Percentiles rank a stretch among this genome's conserved stretches.
These are phyloP conservation scores for Linanthus parryae DNA, from an alignment of 148 eudicot genomes.

Conservation along the genomic window DNA sequence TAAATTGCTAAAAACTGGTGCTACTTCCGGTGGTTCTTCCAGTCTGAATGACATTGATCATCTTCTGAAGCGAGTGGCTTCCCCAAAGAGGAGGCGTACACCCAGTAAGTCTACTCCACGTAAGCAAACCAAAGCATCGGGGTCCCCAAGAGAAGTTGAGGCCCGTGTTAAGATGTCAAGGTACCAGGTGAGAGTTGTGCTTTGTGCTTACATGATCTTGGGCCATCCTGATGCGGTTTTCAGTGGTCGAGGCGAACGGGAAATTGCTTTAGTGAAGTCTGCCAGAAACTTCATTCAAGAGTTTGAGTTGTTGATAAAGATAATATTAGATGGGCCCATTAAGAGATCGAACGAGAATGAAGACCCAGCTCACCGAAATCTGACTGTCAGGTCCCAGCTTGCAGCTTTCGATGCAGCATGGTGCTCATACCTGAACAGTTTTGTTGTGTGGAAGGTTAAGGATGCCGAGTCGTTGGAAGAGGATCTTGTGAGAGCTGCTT, in stretches of 20 bases:
- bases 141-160: conserved; percentile 24
- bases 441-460: conserved; percentile 92
- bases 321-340: conserved; percentile 39
- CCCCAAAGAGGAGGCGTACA: conserved; percentile 52
- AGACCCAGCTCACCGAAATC: conserved; percentile 2
- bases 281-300: conserved; percentile 73
- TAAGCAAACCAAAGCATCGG: conserved; percentile 37
- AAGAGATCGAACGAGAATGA: conserved; percentile 17
- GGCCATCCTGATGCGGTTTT: conserved; percentile 97
- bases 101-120: conserved; percentile 35
- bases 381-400: conserved; percentile 67
- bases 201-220: conserved; percentile 91
- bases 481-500: conserved; percentile 95
- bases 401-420: conserved; percentile 88
- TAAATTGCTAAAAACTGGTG: conserved; percentile 25
- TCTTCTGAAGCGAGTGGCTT: conserved; percentile 78
- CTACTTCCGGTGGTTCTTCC: conserved; percentile 19
- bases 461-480: conserved; percentile 84
- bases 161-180: conserved; percentile 44
- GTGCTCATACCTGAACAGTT: conserved; percentile 83
- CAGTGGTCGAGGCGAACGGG: conserved; percentile 76
- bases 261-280: conserved; percentile 66
- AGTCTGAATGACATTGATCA: conserved; percentile 72
- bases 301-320: conserved; percentile 55
- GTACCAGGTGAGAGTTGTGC: conserved; percentile 83